These are phyloP conservation scores for Myrmaecium sp. DNA, from an alignment of 2,329 filamentous ascomycete genomes.

Conservation along the genomic window DNA sequence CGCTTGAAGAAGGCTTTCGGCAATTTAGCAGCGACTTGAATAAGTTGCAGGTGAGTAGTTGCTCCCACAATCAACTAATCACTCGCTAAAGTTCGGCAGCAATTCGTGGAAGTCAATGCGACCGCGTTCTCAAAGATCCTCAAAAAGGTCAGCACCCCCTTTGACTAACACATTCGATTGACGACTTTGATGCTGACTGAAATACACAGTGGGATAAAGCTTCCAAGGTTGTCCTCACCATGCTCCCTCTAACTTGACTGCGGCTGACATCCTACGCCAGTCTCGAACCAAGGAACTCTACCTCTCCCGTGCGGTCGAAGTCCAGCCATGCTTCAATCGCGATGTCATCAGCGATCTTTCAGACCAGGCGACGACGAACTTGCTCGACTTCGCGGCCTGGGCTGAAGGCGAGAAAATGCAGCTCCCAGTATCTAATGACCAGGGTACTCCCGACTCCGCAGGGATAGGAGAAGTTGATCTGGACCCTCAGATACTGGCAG, in stretches of 20 bases:
- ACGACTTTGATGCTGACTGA: constrained; percentile 23
- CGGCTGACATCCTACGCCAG: constrained; percentile 25
- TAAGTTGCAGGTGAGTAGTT: constrained; percentile 53
- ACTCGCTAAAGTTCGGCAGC: constrained; percentile 32
- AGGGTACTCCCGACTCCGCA: constrained; percentile 7
- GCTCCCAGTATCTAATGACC: constrained; percentile 28
- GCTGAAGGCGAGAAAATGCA: constrained; percentile 88
- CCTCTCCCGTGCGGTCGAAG: constrained; percentile 85
- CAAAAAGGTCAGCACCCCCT: constrained; percentile 52
- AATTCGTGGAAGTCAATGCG: constrained; percentile 96
- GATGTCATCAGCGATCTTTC: constrained; percentile 93
- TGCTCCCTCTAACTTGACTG: constrained; percentile 7
- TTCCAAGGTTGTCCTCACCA: constrained; percentile 48
- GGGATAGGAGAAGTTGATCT: constrained; percentile 70
- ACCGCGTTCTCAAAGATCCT: constrained; percentile 96
- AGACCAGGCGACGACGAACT: constrained; percentile 89
- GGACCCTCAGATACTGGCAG: constrained; percentile 75
- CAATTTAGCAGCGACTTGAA: constrained; percentile 94
- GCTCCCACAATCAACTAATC: not conserved
- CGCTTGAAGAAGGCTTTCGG: constrained; percentile 89
- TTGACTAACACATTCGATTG: constrained; percentile 4
- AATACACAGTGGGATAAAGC: constrained; percentile 99
- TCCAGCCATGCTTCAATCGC: constrained; percentile 95
- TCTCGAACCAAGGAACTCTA: constrained; percentile 97
- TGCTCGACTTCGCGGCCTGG: constrained; percentile 91